These are phyloP conservation scores for Chernovozyma aurita DNA, from an alignment of 1,139 yeast species.

Conservation along the genomic window DNA sequence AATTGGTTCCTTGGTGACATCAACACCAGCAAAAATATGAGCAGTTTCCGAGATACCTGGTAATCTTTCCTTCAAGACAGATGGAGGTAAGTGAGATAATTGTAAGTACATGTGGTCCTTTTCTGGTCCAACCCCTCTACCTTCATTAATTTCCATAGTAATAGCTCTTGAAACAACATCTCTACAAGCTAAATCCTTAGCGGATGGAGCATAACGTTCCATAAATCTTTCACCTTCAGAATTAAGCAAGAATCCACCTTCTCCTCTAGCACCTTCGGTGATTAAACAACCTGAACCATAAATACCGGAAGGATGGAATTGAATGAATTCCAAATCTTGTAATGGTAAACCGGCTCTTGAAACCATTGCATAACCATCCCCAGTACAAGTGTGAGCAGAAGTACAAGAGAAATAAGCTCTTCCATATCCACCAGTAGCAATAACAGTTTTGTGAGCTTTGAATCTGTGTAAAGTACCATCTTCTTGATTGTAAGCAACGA, in stretches of 20 bases:
- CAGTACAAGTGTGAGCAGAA: slow-evolving; percentile 99
- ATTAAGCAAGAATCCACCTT: slow-evolving; percentile 95
- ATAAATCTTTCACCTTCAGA: slow-evolving; percentile 98
- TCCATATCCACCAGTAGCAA: slow-evolving; percentile 99
- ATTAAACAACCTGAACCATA: slow-evolving; percentile 98
- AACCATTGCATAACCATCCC: slow-evolving; percentile 98
- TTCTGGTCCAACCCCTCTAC: slow-evolving; percentile 97
- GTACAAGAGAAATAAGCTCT: slow-evolving; percentile 98
- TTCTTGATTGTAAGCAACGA: slow-evolving; percentile 95
- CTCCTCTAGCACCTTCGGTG: slow-evolving; percentile 99
- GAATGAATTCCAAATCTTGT: slow-evolving; percentile 96
- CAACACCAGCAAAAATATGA: slow-evolving; percentile 97
- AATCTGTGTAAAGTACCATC: slow-evolving; percentile 98
- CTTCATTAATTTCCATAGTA: slow-evolving; percentile 97
- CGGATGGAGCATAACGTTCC: slow-evolving; percentile 99
- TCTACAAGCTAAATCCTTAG: slow-evolving; percentile 97
- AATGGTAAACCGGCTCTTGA: slow-evolving; percentile 97
- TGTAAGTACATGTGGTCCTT: slow-evolving; percentile 95
- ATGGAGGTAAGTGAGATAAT: slow-evolving; percentile 89
- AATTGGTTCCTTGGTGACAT: slow-evolving; percentile 98
- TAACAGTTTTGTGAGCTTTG: slow-evolving; percentile 92
- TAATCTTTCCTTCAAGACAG: slow-evolving; percentile 88
- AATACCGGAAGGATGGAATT: slow-evolving; percentile 99
- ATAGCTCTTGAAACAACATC: slow-evolving; percentile 98
- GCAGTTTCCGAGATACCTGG: slow-evolving; percentile 99